These are phyloP conservation scores for Megacollybia platyphylla DNA, from an alignment of 1,284 basidiomycete species.

Conservation along the genomic window DNA sequence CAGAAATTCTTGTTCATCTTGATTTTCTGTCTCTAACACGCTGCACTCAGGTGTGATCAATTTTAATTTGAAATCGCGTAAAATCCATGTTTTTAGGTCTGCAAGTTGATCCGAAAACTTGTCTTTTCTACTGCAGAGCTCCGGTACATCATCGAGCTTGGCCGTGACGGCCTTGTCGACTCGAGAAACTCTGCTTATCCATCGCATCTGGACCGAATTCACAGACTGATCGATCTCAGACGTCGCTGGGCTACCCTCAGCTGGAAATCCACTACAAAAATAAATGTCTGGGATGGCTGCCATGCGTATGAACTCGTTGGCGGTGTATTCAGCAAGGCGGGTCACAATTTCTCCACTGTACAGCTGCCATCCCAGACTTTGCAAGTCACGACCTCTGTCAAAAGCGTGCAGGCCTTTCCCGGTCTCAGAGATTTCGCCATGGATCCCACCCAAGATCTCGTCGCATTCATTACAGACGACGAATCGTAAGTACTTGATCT, in stretches of 20 bases:
- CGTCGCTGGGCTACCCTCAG: slow-evolving; percentile 20
- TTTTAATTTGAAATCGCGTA: background rate
- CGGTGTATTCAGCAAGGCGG: slow-evolving; percentile 36
- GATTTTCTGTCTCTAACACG: background rate
- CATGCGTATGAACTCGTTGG: slow-evolving; percentile 43
- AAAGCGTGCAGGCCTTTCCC: slow-evolving; percentile 17
- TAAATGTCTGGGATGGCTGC: background rate
- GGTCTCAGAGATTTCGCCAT: slow-evolving; percentile 44
- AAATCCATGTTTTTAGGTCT: slow-evolving; percentile 21
- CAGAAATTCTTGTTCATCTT: background rate
- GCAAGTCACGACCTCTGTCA: background rate
- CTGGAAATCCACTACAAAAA: background rate
- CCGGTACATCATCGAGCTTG: slow-evolving; percentile 37
- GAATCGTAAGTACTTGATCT: background rate
- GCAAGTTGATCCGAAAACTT: slow-evolving; percentile 17
- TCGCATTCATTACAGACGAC: slow-evolving; percentile 29
- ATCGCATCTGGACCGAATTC: slow-evolving; percentile 23
- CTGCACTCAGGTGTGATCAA: background rate
- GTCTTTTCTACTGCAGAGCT: slow-evolving; percentile 25
- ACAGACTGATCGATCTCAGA: slow-evolving; percentile 22
- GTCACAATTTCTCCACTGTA: background rate
- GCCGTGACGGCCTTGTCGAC: slow-evolving; percentile 29
- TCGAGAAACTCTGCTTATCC: slow-evolving; percentile 11
- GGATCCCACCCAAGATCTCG: slow-evolving; percentile 49
- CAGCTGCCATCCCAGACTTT: slow-evolving; percentile 20